Evolutionary conservation across 2,329 filamentous ascomycete species (phyloP).

Genomic region (Fusarium nisikadoi): DNA sequence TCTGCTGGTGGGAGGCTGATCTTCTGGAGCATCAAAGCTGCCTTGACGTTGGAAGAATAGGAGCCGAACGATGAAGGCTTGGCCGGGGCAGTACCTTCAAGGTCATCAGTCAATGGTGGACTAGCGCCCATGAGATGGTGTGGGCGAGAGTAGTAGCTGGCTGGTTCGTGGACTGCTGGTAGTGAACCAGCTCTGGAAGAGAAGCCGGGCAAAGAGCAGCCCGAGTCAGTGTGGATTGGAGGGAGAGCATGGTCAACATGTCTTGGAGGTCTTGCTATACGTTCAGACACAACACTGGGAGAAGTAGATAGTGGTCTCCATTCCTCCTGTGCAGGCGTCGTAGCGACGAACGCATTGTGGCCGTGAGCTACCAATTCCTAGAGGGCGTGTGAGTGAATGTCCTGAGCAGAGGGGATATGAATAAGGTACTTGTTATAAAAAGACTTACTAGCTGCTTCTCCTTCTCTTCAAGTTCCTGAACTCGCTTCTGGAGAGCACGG

Average conservation of each 20-base stretch:
- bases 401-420: neutral
- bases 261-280: conserved; percentile 22
- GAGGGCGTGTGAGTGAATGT: conserved; percentile 5
- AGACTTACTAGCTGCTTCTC: conserved; percentile 41
- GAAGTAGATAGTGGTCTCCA: conserved; percentile 39
- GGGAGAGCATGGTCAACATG: conserved; percentile 36
- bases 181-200: conserved; percentile 24
- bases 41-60: conserved; percentile 44
- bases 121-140: conserved; percentile 40
- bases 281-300: conserved; percentile 29
- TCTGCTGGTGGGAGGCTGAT: conserved; percentile 39
- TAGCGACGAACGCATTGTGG: conserved; percentile 27
- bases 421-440: neutral
- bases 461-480: conserved; percentile 43
- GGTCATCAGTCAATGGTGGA: conserved; percentile 43
- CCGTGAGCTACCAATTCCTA: conserved; percentile 32
- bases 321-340: conserved; percentile 37
- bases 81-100: conserved; percentile 36
- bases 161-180: conserved; percentile 31
- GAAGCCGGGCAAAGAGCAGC: conserved; percentile 27
- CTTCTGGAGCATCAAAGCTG: conserved; percentile 44
- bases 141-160: conserved; percentile 30
- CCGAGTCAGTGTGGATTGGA: conserved; percentile 35
- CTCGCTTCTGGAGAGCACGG: conserved; percentile 43
- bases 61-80: conserved; percentile 43